A percentile compares a stretch with the other conserved stretches of the same genome.
These are phyloP conservation scores for Aspergillus novoparasiticus DNA, from an alignment of 2,329 filamentous ascomycete species.

Conservation along the genomic window DNA sequence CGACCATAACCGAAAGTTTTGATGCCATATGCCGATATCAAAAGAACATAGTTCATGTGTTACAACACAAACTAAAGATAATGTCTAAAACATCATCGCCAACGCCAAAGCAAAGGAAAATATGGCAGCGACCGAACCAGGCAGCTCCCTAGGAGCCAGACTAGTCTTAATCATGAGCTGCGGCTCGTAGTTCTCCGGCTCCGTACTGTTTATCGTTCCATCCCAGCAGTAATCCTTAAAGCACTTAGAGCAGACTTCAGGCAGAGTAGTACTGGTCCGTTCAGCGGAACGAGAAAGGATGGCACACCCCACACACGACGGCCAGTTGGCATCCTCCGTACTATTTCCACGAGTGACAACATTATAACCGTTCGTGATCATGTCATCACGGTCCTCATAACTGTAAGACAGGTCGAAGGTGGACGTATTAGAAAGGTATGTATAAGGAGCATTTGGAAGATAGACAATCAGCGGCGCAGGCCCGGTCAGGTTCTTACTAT, in stretches of 20 bases:
- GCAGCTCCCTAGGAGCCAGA: not conserved
- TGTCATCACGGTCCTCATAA: slow-evolving; percentile 68
- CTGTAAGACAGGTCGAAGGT: slow-evolving; percentile 73
- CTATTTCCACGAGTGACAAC: slow-evolving; percentile 66
- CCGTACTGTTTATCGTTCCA: slow-evolving; percentile 60
- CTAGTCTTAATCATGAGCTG: slow-evolving; percentile 5
- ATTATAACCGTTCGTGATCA: slow-evolving; percentile 79
- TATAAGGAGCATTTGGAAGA: slow-evolving; percentile 81
- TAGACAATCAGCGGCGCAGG: slow-evolving; percentile 70
- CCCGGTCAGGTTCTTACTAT: slow-evolving; percentile 64
- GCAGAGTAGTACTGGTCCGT: slow-evolving; percentile 69
- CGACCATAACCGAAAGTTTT: not conserved
- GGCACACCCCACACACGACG: slow-evolving; percentile 83
- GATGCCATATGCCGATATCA: not conserved
- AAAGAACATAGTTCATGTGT: not conserved
- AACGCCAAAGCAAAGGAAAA: not conserved
- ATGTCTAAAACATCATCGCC: not conserved
- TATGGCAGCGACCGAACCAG: not conserved
- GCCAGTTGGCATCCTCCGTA: slow-evolving; percentile 74
- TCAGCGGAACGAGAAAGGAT: slow-evolving; percentile 75
- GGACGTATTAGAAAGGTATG: slow-evolving; percentile 73
- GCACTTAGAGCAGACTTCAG: slow-evolving; percentile 72
- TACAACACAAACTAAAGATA: not conserved
- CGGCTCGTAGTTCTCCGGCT: slow-evolving; percentile 12
- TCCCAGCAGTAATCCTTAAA: slow-evolving; percentile 91